Evolutionary conservation across 1,284 basidiomycete genomes (phyloP).

Genomic region (Ustilago trichophora): DNA sequence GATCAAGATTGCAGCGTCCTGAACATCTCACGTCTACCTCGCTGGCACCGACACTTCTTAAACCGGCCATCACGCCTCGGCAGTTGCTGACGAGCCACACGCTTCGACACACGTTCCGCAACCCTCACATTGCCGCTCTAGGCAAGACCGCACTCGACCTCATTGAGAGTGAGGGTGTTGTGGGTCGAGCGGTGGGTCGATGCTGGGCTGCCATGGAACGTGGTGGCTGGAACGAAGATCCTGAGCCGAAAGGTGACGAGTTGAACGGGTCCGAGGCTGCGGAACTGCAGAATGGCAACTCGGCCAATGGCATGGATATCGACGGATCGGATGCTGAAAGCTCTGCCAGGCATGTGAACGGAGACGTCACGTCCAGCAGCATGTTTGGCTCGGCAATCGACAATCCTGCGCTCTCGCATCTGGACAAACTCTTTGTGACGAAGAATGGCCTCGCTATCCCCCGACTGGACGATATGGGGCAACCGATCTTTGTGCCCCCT

Average conservation of each 20-base stretch:
- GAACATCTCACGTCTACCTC: constrained; percentile 53
- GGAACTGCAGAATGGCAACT: constrained; percentile 4
- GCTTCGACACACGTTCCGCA: constrained; percentile 63
- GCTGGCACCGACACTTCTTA: constrained; percentile 61
- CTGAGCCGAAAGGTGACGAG: constrained; percentile 32
- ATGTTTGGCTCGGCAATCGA: constrained; percentile 36
- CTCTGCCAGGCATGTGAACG: constrained; percentile 5
- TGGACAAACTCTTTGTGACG: constrained; percentile 63
- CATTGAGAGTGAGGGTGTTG: constrained; percentile 60
- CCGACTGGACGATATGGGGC: constrained; percentile 36
- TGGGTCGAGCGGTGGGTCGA: constrained; percentile 59
- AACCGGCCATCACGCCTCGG: constrained; percentile 58
- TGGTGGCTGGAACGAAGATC: constrained; percentile 46
- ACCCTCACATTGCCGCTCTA: constrained; percentile 63
- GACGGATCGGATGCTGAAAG: constrained; percentile 20
- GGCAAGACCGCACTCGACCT: constrained; percentile 65
- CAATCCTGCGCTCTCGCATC: constrained; percentile 57
- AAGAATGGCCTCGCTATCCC: constrained; percentile 56
- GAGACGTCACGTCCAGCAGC: constrained; percentile 7
- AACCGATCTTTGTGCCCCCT: constrained; percentile 39
- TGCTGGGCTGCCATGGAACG: constrained; percentile 63
- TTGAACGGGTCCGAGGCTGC: constrained; percentile 1
- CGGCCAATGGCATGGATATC: constrained; percentile 44
- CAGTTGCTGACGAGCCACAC: constrained; percentile 61
- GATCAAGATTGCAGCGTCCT: constrained; percentile 13